phyloP scores from a whole-genome alignment of 2,329 filamentous ascomycete genomes.

The Chaetomiaceae sp. region DNA sequence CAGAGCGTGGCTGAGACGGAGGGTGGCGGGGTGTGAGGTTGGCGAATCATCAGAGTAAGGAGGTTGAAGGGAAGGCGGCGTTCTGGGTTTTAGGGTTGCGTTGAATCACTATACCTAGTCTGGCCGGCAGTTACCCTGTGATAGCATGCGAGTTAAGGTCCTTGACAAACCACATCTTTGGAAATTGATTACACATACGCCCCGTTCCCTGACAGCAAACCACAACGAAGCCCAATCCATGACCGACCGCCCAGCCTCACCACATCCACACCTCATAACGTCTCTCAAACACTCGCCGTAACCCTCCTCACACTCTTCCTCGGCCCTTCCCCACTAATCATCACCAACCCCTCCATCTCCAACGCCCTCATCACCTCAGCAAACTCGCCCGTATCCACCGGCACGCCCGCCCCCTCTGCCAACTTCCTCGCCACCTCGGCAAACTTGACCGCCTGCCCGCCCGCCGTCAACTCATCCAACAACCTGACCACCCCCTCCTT shows the following conservation, averaged over 20 bases:
- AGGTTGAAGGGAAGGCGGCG: background rate
- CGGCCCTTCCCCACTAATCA: conserved; percentile 76
- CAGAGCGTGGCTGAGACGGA: background rate
- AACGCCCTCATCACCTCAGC: conserved; percentile 70
- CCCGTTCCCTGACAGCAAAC: background rate
- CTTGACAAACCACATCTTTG: background rate
- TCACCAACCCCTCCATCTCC: conserved; percentile 78
- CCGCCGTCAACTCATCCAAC: conserved; percentile 72
- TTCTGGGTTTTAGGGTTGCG: conserved; percentile 2
- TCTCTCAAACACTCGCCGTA: conserved; percentile 41
- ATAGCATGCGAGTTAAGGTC: conserved; percentile 5
- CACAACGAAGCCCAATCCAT: conserved; percentile 4
- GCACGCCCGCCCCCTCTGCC: conserved; percentile 61
- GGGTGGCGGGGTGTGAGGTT: background rate
- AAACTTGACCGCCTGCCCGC: conserved; percentile 64
- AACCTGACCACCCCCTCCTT: conserved; percentile 69
- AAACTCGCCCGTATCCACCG: conserved; percentile 75
- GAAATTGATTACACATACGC: conserved; percentile 4
- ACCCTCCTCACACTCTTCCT: conserved; percentile 77
- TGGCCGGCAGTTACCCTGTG: background rate
- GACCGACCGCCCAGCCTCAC: background rate
- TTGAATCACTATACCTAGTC: conserved; percentile 16
- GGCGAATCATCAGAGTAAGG: background rate
- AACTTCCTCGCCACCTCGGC: conserved; percentile 70
- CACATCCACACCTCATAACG: background rate